Base-by-base conservation (phyloP, 192 early-diverging fungal species). In the Tieghemiomyces parasiticus region DNA sequence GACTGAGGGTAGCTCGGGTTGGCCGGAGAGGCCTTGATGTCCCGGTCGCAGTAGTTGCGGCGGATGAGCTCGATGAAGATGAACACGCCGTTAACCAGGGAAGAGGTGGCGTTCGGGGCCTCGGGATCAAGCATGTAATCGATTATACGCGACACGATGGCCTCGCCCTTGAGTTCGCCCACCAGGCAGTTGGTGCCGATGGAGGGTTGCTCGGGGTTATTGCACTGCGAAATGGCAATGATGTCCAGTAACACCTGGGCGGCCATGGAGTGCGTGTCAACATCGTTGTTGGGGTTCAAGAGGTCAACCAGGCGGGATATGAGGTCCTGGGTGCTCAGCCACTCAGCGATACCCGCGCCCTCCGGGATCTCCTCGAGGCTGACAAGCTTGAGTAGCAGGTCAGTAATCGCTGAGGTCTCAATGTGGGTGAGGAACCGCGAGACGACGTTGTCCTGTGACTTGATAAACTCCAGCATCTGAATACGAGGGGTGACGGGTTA, bases 21-120 rank as follows among this genome's bases (percentile, higher is more conserved):
- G 54, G 25, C 20, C 22, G 0, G 35, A 16, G 26, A 26, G 20
- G 44, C 20, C 8, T 51, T 61, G 22, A 33, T 46, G 25, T 61
- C 62, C 49, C 25, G 35, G 34, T 72, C 71, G 20, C 66, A 70
- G 82, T 93, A 97, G 69, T 95, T 96, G 62, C 92, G 83, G 60
- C 95, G 82, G 70, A 99, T 94, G 20, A 99, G 75, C 75, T 99
- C 94, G 61, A 99, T 94, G 63, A 99, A 87, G 59, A 99, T 93
- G 53, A 84, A 89, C 32, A 95, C 90, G 63, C 91, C 92, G 68
- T 93, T 96, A 59, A 84, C 90, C 31, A 99, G 78, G 24, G 89
- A 86, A 20, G 88, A 94, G 0, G 90, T 86, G 25, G 87, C 81
- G 66, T 87, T 75, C 16, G 89, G 85, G 9, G 86, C 90, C 2